Evolutionary conservation across 805 yeast genomes (phyloP), one percentile per base, ranked within the genome.

Genomic region (Wickerhamiella occidentalis): DNA sequence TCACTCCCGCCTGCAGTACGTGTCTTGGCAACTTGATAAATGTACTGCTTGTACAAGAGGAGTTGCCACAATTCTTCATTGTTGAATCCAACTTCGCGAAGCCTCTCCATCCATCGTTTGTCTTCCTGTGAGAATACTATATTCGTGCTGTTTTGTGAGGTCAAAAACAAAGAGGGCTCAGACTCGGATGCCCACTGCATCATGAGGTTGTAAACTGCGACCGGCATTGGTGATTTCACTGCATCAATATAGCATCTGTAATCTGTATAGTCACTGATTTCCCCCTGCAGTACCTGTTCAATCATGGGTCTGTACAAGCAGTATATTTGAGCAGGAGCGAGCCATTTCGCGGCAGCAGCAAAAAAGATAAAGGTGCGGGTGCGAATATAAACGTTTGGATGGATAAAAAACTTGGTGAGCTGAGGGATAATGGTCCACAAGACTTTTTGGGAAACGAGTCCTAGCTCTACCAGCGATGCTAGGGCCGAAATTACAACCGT

Each of bases 321-420:
- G 56, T 82, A 85, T 9, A 77, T 67, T 56, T 92, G 96, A 0
- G 96, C 92, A 19, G 78, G 71, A 11, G 82, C 71, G 22, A 87
- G 63, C 56, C 77, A 78, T 2, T 71, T 69, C 1, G 84, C 77
- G 1, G 85, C 73, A 0, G 82, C 72, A 2, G 82, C 68, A 1
- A 87, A 68, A 45, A 87, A 68, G 1, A 71, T 66, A 40, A 86
- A 58, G 0, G 82, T 76, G 1, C 82, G 74, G 54, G 84, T 85
- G 35, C 95, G 66, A 9, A 90, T 80, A 79, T 94, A 80, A 48
- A 77, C 82, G 62, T 86, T 88, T 0, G 97, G 97, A 60, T 88
- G 96, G 7, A 88, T 63, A 0, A 83, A 60, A 23, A 90, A 71
- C 49, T 78, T 76, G 2, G 79, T 66, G 0, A 77, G 68, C 2